Evolutionary conservation across 2,329 filamentous ascomycete genomes (phyloP).

Genomic region (Emmonsia crescens): DNA sequence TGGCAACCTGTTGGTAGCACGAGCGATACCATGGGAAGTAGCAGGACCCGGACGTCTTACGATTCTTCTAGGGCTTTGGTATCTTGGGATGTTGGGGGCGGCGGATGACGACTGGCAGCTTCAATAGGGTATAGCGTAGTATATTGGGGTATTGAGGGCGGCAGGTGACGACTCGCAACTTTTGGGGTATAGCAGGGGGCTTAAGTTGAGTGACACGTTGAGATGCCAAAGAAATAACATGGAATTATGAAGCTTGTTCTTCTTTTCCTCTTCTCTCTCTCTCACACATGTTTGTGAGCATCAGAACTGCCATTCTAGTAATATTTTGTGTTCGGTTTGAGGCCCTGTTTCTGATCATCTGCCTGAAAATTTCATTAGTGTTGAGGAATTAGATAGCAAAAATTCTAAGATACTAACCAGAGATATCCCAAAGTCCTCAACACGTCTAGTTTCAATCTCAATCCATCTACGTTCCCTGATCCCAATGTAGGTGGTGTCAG

Average conservation of each 20-base stretch:
- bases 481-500: neutral
- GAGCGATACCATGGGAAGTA: neutral
- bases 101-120: slow-evolving; percentile 2
- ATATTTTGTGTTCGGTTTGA: slow-evolving; percentile 12
- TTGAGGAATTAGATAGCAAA: neutral
- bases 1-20: neutral
- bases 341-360: slow-evolving; percentile 11
- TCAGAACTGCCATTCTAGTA: slow-evolving; percentile 6
- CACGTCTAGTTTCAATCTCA: slow-evolving; percentile 2
- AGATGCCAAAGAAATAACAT: too few species aligned
- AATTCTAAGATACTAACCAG: slow-evolving; percentile 7
- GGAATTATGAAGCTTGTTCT: too few species aligned
- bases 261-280: too few species aligned
- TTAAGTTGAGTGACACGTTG: too few species aligned
- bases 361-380: slow-evolving; percentile 8
- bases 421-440: slow-evolving; percentile 7
- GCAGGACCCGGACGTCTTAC: slow-evolving; percentile 1
- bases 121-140: neutral
- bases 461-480: neutral
- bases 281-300: neutral
- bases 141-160: too few species aligned
- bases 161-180: too few species aligned
- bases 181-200: neutral
- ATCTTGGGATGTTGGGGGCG: slow-evolving; percentile 6
- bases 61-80: slow-evolving; percentile 3